Conservation (phyloP, 129 eudicot species). For the Centaurea solstitialis region DNA sequence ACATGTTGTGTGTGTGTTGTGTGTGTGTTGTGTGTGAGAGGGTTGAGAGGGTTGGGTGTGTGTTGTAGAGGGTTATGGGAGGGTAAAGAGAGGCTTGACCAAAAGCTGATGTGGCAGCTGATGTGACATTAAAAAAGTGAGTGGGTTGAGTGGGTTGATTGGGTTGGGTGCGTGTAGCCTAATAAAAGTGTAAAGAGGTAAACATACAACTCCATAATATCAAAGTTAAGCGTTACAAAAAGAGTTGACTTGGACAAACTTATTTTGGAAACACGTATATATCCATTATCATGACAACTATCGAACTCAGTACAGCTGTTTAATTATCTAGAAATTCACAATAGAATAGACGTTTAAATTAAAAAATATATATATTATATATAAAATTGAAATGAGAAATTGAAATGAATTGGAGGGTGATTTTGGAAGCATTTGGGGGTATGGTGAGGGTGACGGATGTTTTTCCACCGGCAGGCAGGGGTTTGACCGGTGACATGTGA, state of each 20-base stretch:
- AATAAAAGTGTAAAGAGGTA: too few species aligned
- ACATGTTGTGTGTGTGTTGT: too few species aligned
- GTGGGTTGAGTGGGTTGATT: too few species aligned
- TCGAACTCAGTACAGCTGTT: not conserved
- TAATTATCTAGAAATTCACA: not conserved
- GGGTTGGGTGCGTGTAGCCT: too few species aligned
- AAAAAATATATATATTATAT: too few species aligned
- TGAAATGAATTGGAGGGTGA: slow-evolving; percentile 14
- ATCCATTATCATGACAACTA: not conserved
- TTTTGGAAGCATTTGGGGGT: slow-evolving; percentile 7
- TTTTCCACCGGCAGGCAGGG: slow-evolving; percentile 14
- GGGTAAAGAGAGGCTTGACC: too few species aligned
- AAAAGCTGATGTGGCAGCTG: too few species aligned
- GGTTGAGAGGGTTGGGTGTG: too few species aligned
- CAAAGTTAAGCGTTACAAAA: not conserved
- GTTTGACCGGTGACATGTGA: slow-evolving; percentile 30
- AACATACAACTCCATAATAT: too few species aligned
- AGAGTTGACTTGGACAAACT: not conserved
- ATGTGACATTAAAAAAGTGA: too few species aligned
- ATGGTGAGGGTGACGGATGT: not conserved
- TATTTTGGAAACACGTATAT: not conserved
- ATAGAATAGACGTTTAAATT: not conserved
- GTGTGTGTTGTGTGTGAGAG: too few species aligned
- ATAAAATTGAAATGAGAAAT: not conserved
- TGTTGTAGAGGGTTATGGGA: too few species aligned